phyloP scores from a whole-genome alignment of 2,329 filamentous ascomycete species.

The Penicillium carneum region DNA sequence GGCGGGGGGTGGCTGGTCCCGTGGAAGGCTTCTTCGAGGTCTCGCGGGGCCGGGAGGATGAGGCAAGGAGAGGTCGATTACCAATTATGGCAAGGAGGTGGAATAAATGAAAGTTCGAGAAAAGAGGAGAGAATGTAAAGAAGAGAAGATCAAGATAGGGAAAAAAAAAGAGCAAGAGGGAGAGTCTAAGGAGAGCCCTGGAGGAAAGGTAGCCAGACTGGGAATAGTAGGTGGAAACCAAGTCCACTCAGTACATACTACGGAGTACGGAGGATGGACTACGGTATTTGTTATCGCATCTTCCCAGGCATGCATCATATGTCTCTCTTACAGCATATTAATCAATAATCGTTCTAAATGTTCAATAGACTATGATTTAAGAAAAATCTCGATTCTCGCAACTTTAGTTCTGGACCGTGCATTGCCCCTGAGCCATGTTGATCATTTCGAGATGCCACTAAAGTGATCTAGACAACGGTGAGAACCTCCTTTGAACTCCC shows the following conservation, averaged over 20 bases:
- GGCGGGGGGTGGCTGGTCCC: not conserved
- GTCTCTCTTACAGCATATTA: conserved; percentile 3
- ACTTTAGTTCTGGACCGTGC: conserved; percentile 12
- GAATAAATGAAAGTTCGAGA: not conserved
- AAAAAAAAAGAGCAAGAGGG: conserved; percentile 1
- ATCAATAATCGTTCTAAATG: conserved; percentile 12
- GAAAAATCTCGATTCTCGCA: conserved; percentile 5
- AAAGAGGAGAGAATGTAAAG: conserved; percentile 3
- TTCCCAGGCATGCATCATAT: conserved; percentile 1
- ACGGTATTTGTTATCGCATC: not conserved
- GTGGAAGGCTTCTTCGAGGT: conserved; percentile 6
- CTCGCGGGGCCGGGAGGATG: conserved; percentile 6
- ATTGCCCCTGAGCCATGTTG: conserved; percentile 21
- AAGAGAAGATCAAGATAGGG: not conserved
- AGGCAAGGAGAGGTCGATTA: conserved; percentile 1
- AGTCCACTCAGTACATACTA: not conserved
- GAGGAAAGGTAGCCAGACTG: not conserved
- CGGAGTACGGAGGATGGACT: not conserved
- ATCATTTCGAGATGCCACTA: conserved; percentile 15
- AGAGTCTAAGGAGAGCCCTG: not conserved
- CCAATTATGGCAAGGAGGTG: not conserved
- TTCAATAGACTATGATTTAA: not conserved
- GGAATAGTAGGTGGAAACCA: conserved; percentile 9
- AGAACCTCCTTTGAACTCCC: not conserved
- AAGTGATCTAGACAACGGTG: conserved; percentile 1